A percentile compares a stretch with the other conserved stretches of the same genome.
Conservation (phyloP, 768 basidiomycete genomes). For the Russula compacta region DNA sequence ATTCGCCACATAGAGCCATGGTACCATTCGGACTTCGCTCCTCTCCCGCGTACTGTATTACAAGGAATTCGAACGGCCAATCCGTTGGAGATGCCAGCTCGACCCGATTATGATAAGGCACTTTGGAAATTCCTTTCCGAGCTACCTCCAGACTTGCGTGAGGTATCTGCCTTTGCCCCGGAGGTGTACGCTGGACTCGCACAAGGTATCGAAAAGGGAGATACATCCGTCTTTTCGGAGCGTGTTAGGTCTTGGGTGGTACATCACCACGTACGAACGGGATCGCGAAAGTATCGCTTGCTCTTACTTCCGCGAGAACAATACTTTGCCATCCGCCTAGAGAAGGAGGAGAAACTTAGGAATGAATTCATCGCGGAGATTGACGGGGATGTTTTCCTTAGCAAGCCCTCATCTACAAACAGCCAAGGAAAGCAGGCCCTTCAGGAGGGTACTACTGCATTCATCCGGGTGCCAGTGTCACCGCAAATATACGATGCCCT, state of each 20-base stretch:
- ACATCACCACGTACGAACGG: conserved; percentile 52
- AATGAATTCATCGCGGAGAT: conserved; percentile 37
- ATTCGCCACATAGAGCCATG: conserved; percentile 45
- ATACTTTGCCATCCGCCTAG: conserved; percentile 41
- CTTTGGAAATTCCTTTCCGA: conserved; percentile 41
- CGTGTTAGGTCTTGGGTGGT: conserved; percentile 45
- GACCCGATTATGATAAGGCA: conserved; percentile 42
- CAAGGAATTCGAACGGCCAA: conserved; percentile 46
- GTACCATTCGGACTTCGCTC: conserved; percentile 47
- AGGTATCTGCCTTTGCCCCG: conserved; percentile 48
- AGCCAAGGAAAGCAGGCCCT: conserved; percentile 20
- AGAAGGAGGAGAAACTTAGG: conserved; percentile 42
- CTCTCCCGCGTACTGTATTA: conserved; percentile 48
- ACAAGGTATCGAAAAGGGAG: conserved; percentile 35
- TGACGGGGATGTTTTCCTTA: conserved; percentile 27
- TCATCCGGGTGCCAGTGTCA: conserved; percentile 56
- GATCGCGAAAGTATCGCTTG: conserved; percentile 49
- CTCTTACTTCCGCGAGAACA: conserved; percentile 53
- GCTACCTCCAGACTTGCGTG: conserved; percentile 46
- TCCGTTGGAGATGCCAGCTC: conserved; percentile 51
- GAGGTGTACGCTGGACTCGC: conserved; percentile 47
- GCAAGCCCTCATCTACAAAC: conserved; percentile 10
- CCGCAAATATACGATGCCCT: conserved; percentile 61
- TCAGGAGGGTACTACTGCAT: conserved; percentile 33
- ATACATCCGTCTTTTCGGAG: conserved; percentile 27